Percentiles rank a stretch among this genome's conserved stretches.
Conservation (phyloP, 2,329 filamentous ascomycete genomes). For the Dothidotthia symphoricarpi region DNA sequence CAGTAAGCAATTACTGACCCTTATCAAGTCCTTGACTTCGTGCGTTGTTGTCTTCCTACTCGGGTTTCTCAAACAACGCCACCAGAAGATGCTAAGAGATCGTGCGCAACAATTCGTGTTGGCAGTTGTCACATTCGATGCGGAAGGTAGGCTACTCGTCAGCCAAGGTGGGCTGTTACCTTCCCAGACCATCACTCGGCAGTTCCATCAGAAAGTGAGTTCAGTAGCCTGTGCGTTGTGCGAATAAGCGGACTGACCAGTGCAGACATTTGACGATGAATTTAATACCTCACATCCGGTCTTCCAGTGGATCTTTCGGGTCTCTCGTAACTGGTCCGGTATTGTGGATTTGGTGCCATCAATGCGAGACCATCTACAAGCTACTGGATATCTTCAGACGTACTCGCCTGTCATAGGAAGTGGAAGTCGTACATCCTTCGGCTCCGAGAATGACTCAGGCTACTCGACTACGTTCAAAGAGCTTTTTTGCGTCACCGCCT, state of each 20-base stretch:
- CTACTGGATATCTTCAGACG: constrained; percentile 25
- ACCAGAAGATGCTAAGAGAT: constrained; percentile 42
- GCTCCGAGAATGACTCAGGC: constrained; percentile 58
- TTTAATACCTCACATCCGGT: constrained; percentile 75
- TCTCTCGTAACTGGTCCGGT: constrained; percentile 72
- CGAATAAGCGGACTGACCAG: constrained; percentile 7
- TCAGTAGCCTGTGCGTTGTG: constrained; percentile 61
- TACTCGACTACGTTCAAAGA: constrained; percentile 79
- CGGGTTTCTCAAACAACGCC: constrained; percentile 40
- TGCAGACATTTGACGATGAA: constrained; percentile 63
- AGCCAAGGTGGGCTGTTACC: constrained; percentile 68
- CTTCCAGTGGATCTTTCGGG: constrained; percentile 84
- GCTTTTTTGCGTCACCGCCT: constrained; percentile 76
- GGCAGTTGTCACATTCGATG: constrained; percentile 65
- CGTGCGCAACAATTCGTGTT: constrained; percentile 56
- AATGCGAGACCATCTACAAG: constrained; percentile 73
- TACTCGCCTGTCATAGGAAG: constrained; percentile 14
- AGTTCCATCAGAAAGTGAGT: constrained; percentile 40
- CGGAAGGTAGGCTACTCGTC: constrained; percentile 64
- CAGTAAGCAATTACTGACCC: constrained; percentile 69
- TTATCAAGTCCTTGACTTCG: constrained; percentile 41
- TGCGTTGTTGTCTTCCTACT: constrained; percentile 39
- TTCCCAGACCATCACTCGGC: constrained; percentile 72
- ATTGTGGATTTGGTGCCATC: constrained; percentile 66
- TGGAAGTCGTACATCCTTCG: constrained; percentile 21